A percentile compares a stretch with the other conserved stretches of the same genome.
Evolutionary conservation across 2,329 filamentous ascomycete species (phyloP).

Genomic region (Falciphora oryzae): DNA sequence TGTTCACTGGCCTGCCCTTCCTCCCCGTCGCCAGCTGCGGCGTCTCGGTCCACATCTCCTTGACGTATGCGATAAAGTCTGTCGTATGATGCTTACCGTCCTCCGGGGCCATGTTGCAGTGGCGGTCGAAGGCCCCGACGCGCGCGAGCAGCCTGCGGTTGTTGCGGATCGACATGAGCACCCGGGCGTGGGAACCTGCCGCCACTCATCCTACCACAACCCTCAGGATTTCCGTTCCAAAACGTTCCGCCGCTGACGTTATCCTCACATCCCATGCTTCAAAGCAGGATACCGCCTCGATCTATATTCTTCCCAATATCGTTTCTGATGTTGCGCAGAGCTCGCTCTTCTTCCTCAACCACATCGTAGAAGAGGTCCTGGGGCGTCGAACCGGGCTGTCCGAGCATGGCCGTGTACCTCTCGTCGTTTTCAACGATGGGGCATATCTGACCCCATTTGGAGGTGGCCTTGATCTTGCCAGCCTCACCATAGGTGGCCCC

Average conservation of each 20-base stretch:
- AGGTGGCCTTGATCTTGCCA: constrained; percentile 81
- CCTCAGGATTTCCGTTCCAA: too few relatives aligned
- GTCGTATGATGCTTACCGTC: too few relatives aligned
- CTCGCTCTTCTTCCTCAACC: constrained; percentile 86
- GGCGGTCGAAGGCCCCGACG: constrained; percentile 96
- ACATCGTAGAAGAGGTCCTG: constrained; percentile 95
- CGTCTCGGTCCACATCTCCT: constrained; percentile 99
- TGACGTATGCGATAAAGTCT: too few relatives aligned
- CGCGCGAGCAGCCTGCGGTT: constrained; percentile 96
- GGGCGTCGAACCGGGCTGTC: constrained; percentile 77
- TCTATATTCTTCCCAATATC: too few relatives aligned
- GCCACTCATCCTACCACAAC: too few relatives aligned
- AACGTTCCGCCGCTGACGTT: too few relatives aligned
- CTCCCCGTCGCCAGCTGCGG: constrained; percentile 76
- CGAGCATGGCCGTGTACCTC: constrained; percentile 77
- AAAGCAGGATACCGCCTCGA: too few relatives aligned
- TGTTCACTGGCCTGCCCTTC: constrained; percentile 87
- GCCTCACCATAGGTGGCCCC: too few relatives aligned
- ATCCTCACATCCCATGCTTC: too few relatives aligned
- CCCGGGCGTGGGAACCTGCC: constrained; percentile 91
- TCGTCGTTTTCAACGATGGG: constrained; percentile 71
- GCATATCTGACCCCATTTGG: constrained; percentile 82
- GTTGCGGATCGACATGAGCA: constrained; percentile 95
- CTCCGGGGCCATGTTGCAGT: constrained; percentile 98
- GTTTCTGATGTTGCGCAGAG: constrained; percentile 74